Evolutionary conservation across 441 rosid species (phyloP).

Genomic region (Eruca vesicaria): DNA sequence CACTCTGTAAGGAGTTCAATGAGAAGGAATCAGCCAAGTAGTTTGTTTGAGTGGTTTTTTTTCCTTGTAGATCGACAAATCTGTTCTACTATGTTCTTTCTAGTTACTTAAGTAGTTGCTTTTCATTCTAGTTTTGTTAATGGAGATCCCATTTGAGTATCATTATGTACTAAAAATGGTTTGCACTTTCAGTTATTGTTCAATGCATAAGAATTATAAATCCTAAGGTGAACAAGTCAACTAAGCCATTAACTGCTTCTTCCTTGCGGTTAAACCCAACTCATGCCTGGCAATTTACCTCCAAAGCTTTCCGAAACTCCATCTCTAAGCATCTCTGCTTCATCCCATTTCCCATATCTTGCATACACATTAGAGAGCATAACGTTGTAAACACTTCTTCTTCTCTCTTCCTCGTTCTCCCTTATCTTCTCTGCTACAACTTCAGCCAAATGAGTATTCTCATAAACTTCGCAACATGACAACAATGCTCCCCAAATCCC

Average conservation of each 20-base stretch:
- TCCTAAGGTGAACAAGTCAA: background rate
- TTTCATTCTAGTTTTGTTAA: background rate
- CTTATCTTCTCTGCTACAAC: constrained; percentile 56
- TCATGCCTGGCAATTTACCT: constrained; percentile 58
- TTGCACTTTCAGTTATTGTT: background rate
- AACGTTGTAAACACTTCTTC: constrained; percentile 64
- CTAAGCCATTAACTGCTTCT: background rate
- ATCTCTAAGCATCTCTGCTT: constrained; percentile 59
- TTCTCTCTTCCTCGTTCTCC: constrained; percentile 49
- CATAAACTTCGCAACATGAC: constrained; percentile 67
- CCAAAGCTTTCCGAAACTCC: constrained; percentile 31
- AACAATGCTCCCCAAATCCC: constrained; percentile 81
- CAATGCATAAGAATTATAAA: background rate
- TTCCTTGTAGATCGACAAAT: no score
- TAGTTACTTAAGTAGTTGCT: background rate
- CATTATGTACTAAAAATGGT: background rate
- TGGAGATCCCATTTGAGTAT: background rate
- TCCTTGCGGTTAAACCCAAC: constrained; percentile 45
- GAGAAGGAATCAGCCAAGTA: background rate
- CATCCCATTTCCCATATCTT: constrained; percentile 72
- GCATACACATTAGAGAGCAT: constrained; percentile 86
- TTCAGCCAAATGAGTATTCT: constrained; percentile 61
- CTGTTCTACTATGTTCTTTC: background rate
- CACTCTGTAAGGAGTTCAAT: background rate
- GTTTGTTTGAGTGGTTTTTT: background rate